Evolutionary conservation across 2,329 filamentous ascomycete species (phyloP), one percentile per base, ranked within the genome.

Genomic region (Paecilomyces niveus): DNA sequence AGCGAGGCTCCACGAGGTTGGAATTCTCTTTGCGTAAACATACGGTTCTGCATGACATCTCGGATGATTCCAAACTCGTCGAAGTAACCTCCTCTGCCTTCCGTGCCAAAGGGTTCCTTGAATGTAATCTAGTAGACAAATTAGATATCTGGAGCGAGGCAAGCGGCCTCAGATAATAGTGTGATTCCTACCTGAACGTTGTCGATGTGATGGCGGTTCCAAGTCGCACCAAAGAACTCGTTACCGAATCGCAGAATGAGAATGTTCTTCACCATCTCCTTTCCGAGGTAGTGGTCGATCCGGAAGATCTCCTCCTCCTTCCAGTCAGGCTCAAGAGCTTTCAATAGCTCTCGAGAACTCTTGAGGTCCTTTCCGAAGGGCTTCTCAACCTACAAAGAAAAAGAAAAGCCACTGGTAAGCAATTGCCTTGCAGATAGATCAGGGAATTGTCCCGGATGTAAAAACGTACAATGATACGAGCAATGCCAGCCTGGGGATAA

Each of bases 211-310:
- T 97, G 92, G 67, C 94, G 87, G 83, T 97, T 99, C 94, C 94
- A 99, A 60, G 93, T 99, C 51, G 94, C 93, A 65, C 92, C 92
- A 68, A 99, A 90, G 84, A 99, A 99, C 67, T 96, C 92, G 81
- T 99, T 99, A 68, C 94, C 95, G 74, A 99, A 99, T 73, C 95
- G 86, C 66, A 99, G 85, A 68, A 99, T 97, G 65, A 99, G 84
- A 67, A 99, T 95, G 80, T 99, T 99, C 87, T 99, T 99, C 70
- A 99, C 94, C 94, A 99, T 99, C 80, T 99, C 94, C 84, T 99
- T 99, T 70, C 95, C 95, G 54, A 99, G 86, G 78, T 99, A 99
- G 81, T 99, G 94, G 76, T 99, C 94, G 71, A 99, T 99, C 72
- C 94, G 92, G 87, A 95, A 99, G 66, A 99, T 88, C 80, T 99